Base-by-base conservation (phyloP, 2,329 filamentous ascomycete species). In the Pseudocercospora crystallina region DNA sequence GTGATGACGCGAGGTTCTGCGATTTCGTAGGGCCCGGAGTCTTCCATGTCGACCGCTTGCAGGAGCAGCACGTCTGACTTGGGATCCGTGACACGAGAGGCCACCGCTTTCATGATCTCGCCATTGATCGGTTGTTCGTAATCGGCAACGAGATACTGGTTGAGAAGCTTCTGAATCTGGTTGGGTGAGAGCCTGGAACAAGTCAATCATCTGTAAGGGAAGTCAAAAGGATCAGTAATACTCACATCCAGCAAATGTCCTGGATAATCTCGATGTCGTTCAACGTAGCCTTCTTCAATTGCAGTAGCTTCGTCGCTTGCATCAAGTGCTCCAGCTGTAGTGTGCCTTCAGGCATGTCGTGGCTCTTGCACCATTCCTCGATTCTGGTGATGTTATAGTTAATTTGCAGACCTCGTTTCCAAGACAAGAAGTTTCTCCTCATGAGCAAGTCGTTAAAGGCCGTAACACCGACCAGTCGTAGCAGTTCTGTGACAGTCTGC, bases 251-350 rank as follows among this genome's bases (percentile, higher is more conserved):
- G 81, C 94, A 99, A 65, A 99, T 99, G 70, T 99, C 94, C 76
- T 99, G 94, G 66, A 99, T 99, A 65, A 99, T 99, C 75, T 99
- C 94, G 65, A 99, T 99, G 67, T 99, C 94, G 70, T 97, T 99
- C 69, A 99, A 76, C 1, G 94, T 99, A 8, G 94, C 94, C 77
- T 99, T 99, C 85, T 99, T 99, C 58, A 99, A 80, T 72, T 99
- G 94, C 59, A 99, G 80, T 58, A 99, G 85, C 77, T 99, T 99
- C 14, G 94, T 99, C 46, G 94, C 94, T 89, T 97, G 92, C 94
- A 99, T 99, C 62, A 99, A 76, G 77, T 99, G 94, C 78, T 99
- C 94, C 49, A 99, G 81, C 75, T 97, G 92, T 46, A 99, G 80
- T 29, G 92, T 99, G 48, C 94, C 94, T 73, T 99, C 92, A 1